A percentile compares a stretch with the other conserved stretches of the same genome.
Evolutionary conservation across 371 early-diverging fungal genomes (phyloP).

Genomic region (Apophysomyces sp.): DNA sequence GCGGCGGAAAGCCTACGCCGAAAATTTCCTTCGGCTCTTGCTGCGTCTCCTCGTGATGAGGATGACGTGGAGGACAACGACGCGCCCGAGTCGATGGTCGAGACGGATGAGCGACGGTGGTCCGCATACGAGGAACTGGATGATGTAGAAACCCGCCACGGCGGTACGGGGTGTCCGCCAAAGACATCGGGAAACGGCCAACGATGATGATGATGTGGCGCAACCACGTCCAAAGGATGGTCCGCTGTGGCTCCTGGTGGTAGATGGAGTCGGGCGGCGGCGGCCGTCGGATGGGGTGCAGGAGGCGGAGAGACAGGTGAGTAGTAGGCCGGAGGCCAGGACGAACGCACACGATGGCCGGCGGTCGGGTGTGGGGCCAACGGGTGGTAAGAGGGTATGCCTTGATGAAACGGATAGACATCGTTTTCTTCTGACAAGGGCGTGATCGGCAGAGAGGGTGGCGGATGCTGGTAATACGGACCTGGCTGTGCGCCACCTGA

Average conservation of each 20-base stretch:
- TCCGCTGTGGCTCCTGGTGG: background rate
- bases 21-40: background rate
- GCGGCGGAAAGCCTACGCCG: slow-evolving; percentile 12
- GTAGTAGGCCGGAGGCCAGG: background rate
- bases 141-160: background rate
- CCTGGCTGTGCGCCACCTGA: background rate
- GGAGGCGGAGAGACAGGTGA: background rate
- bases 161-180: background rate
- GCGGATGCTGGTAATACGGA: background rate
- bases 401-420: background rate
- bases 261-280: background rate
- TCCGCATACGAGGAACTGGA: background rate
- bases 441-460: background rate
- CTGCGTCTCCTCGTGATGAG: background rate
- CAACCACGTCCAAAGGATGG: background rate
- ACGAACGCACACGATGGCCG: background rate
- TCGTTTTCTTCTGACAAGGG: background rate
- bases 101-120: background rate
- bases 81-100: slow-evolving; percentile 1
- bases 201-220: background rate
- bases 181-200: background rate
- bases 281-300: background rate
- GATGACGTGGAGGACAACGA: background rate
- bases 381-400: background rate
- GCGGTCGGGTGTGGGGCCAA: background rate